Percentiles rank a stretch among this genome's conserved stretches.
phyloP scores from a whole-genome alignment of 1,284 basidiomycete species.

The Cryptococcus maquisensis region DNA sequence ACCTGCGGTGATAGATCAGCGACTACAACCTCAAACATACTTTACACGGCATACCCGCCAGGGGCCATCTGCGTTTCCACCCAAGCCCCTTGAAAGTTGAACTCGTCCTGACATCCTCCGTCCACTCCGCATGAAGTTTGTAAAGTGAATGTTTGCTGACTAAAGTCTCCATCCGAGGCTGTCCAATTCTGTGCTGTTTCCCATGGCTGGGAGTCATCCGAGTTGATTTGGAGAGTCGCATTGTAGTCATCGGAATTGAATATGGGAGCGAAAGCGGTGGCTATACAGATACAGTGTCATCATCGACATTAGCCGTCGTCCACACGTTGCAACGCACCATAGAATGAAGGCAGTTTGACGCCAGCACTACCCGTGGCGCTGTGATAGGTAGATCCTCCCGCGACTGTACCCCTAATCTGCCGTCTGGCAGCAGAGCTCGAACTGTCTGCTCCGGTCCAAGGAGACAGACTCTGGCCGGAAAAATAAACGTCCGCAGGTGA shows the following conservation, averaged over 20 bases:
- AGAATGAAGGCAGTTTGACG: slow-evolving; percentile 18
- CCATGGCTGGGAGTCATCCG: slow-evolving; percentile 2
- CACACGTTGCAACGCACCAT: slow-evolving; percentile 8
- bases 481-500: slow-evolving; percentile 20
- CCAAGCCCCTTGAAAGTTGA: slow-evolving; percentile 14
- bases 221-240: slow-evolving; percentile 6
- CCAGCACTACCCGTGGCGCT: slow-evolving; percentile 10
- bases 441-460: slow-evolving; percentile 8
- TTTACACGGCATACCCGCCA: not conserved
- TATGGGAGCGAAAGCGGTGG: slow-evolving; percentile 20
- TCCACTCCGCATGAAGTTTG: slow-evolving; percentile 3
- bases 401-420: not conserved
- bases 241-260: slow-evolving; percentile 11
- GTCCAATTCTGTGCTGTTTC: slow-evolving; percentile 15
- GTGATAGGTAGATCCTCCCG: slow-evolving; percentile 9
- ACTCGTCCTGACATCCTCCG: slow-evolving; percentile 5
- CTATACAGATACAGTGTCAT: not conserved
- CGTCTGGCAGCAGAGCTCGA: not conserved
- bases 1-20: not conserved
- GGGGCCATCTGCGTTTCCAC: slow-evolving; percentile 12
- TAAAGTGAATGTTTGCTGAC: slow-evolving; percentile 15
- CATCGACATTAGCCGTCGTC: not conserved
- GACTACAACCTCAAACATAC: not conserved
- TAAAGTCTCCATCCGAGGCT: slow-evolving; percentile 4
- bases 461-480: slow-evolving; percentile 3